These are phyloP conservation scores for Rhodamnia argentea DNA, from an alignment of 345 rosid genomes.

Conservation along the genomic window DNA sequence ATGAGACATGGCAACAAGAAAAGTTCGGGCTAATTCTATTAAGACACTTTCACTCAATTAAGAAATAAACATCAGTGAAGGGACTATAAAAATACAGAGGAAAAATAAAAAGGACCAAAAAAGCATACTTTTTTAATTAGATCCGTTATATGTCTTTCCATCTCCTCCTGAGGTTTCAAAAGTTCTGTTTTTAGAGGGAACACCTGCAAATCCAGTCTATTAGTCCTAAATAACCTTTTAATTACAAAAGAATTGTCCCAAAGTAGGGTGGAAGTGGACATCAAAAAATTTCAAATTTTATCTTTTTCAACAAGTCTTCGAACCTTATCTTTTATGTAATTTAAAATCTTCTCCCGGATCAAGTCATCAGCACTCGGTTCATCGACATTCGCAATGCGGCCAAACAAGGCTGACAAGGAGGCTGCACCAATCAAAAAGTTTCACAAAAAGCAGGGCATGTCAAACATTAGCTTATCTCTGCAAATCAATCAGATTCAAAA, in stretches of 20 bases:
- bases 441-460: not conserved
- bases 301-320: not conserved
- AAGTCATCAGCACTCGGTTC: constrained; percentile 66
- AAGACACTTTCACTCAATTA: not conserved
- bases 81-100: not conserved
- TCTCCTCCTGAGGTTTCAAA: constrained; percentile 88
- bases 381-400: constrained; percentile 63
- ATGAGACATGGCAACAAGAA: not conserved
- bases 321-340: constrained; percentile 90
- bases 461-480: not conserved
- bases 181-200: constrained; percentile 86
- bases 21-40: not conserved
- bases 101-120: not conserved
- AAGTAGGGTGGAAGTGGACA: not conserved
- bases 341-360: constrained; percentile 76
- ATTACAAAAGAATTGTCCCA: not conserved
- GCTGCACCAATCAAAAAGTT: constrained; percentile 36
- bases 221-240: not conserved
- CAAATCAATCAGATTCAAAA: not conserved
- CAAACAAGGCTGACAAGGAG: constrained; percentile 77
- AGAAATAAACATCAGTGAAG: not conserved
- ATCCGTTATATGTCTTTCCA: constrained; percentile 95
- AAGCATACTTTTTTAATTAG: constrained; percentile 62
- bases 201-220: constrained; percentile 37
- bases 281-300: not conserved